These are phyloP conservation scores for Hyphopichia wangnamkhiaoensis DNA, from an alignment of 1,139 yeast species.

Conservation along the genomic window DNA sequence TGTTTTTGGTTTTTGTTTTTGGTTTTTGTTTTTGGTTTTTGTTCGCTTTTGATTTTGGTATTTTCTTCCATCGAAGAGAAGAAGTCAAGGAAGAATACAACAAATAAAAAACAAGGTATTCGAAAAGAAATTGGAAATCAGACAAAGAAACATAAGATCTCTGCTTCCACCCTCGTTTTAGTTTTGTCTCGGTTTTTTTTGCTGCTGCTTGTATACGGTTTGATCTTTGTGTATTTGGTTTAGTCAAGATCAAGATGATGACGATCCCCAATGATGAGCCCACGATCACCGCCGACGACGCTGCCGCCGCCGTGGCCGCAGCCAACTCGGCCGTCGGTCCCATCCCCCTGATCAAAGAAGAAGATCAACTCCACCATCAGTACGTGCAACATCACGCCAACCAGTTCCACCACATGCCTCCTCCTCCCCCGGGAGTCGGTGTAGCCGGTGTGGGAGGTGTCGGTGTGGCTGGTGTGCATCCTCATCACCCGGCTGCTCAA, in stretches of 20 bases:
- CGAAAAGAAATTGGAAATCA: too few relatives aligned
- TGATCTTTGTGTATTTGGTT: not conserved
- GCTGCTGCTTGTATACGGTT: not conserved
- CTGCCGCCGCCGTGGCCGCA: conserved; percentile 31
- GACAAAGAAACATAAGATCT: too few relatives aligned
- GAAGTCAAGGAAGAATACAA: too few relatives aligned
- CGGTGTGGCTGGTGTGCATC: conserved; percentile 13
- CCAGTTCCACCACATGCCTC: conserved; percentile 4
- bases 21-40: too few relatives aligned
- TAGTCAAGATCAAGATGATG: conserved; percentile 21
- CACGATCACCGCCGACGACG: conserved; percentile 24
- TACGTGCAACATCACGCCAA: conserved; percentile 5
- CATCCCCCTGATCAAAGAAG: conserved; percentile 18
- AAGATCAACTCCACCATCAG: conserved; percentile 17
- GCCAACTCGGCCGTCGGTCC: conserved; percentile 22
- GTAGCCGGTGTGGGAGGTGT: not conserved
- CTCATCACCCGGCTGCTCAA: conserved; percentile 14
- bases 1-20: too few relatives aligned
- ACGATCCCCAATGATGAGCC: conserved; percentile 29
- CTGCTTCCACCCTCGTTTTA: too few relatives aligned
- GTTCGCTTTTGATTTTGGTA: too few relatives aligned
- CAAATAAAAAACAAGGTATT: too few relatives aligned
- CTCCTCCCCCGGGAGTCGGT: conserved; percentile 1
- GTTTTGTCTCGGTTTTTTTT: not conserved
- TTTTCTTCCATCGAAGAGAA: too few relatives aligned